Base-by-base conservation (phyloP, 768 basidiomycete genomes). In the Suillus sp. region DNA sequence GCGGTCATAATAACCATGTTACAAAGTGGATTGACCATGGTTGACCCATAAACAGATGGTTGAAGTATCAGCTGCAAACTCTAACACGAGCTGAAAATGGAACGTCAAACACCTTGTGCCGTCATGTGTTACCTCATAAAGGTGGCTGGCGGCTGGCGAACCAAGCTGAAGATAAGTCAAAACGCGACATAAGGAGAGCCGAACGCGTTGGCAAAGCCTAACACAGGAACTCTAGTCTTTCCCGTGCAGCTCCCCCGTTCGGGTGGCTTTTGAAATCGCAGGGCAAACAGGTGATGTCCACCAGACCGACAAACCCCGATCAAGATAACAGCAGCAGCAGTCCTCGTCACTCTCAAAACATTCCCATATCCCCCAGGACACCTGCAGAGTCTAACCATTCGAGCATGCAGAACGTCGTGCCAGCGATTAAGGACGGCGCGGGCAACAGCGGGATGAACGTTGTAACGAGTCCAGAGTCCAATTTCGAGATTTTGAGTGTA, bases 131-230 rank as follows among this genome's bases (percentile, higher is more conserved):
- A 34, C 32, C 32, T 8, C 32, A 34, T 34, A 34, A 34, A 7
- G 32, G 32, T 34, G 32, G 7, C 32, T 32, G 32, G 7, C 32
- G 32, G 32, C 32, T 34, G 32, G 32, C 32, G 32, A 34, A 34
- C 32, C 32, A 34, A 34, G 4, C 80, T 79, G 54, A 81, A 76
- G 27, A 91, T 81, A 6, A 84, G 80, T 84, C 91, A 90, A 70
- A 97, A 92, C 43, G 96, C 77, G 61, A 95, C 78, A 74, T 95
- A 97, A 1, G 93, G 86, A 18, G 95, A 88, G 18, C 95, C 96
- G 69, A 88, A 96, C 0, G 92, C 88, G 72, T 98, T 97, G 0
- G 93, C 92, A 70, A 89, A 96, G 0, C 96, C 96, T 1, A 94
- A 75, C 2, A 98, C 84, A 22, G 79, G 81, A 48, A 86, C 81